A percentile compares a stretch with the other conserved stretches of the same genome.
These are phyloP conservation scores for Dissoconium aciculare DNA, from an alignment of 2,329 filamentous ascomycete genomes.

Conservation along the genomic window DNA sequence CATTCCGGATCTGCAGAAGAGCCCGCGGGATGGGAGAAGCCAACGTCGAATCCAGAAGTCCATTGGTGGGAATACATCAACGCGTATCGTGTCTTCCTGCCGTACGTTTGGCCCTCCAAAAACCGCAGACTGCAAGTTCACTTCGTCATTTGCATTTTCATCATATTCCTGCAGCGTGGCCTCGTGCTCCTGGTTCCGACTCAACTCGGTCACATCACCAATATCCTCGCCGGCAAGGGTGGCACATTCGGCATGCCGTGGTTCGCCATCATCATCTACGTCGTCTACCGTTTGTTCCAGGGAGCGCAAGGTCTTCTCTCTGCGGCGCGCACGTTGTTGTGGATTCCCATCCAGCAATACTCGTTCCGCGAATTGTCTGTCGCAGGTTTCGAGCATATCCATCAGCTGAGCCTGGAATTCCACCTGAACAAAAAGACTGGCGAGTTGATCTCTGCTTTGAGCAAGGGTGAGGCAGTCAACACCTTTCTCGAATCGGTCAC, in stretches of 20 bases:
- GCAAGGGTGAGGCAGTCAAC: constrained; percentile 93
- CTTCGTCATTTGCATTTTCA: constrained; percentile 65
- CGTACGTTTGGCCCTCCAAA: constrained; percentile 89
- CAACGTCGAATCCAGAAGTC: constrained; percentile 68
- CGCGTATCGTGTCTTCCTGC: constrained; percentile 87
- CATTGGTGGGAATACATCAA: constrained; percentile 94
- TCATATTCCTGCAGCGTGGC: constrained; percentile 65
- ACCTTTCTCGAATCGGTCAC: constrained; percentile 92
- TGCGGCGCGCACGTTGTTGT: constrained; percentile 66
- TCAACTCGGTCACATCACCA: constrained; percentile 67
- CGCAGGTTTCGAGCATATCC: constrained; percentile 93
- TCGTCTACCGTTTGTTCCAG: constrained; percentile 67
- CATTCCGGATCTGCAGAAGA: constrained; percentile 20
- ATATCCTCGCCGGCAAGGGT: constrained; percentile 48
- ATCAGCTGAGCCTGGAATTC: constrained; percentile 87
- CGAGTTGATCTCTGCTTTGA: constrained; percentile 85
- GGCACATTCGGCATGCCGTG: constrained; percentile 48
- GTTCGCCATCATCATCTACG: constrained; percentile 59
- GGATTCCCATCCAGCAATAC: constrained; percentile 95
- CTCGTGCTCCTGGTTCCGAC: constrained; percentile 77
- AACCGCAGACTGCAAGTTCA: constrained; percentile 58
- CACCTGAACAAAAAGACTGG: constrained; percentile 93
- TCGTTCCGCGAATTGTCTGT: constrained; percentile 90
- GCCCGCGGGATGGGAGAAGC: constrained; percentile 73
- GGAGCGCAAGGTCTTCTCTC: constrained; percentile 78